phyloP scores from a whole-genome alignment of 495 filamentous ascomycete species.

The Aspergillus incahuasiensis region DNA sequence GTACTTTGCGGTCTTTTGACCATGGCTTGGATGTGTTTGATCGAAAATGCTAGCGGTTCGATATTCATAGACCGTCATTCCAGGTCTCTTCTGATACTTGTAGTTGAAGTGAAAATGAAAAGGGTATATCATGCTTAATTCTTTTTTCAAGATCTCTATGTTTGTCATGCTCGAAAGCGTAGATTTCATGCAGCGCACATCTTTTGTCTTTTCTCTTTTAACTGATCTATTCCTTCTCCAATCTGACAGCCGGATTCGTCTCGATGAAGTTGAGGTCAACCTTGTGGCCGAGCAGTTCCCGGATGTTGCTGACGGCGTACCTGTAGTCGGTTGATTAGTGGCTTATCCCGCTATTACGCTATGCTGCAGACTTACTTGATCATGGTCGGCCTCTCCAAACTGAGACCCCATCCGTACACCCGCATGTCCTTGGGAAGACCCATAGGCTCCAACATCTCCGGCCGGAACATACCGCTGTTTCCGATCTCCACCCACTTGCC shows the following conservation, averaged over 20 bases:
- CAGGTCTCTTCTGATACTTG: not conserved
- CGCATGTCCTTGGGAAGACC: conserved; percentile 81
- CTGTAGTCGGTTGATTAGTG: conserved; percentile 19
- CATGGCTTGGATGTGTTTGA: no score
- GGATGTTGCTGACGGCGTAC: conserved; percentile 78
- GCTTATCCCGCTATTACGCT: not conserved
- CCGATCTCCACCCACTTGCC: conserved; percentile 94
- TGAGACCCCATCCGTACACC: conserved; percentile 88
- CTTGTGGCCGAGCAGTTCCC: conserved; percentile 80
- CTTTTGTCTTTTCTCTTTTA: not conserved
- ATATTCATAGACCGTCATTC: no score
- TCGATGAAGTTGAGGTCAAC: conserved; percentile 79
- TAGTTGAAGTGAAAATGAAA: not conserved
- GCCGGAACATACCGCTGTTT: conserved; percentile 96
- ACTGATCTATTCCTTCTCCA: conserved; percentile 65
- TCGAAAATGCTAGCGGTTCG: no score
- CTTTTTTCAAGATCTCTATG: conserved; percentile 6
- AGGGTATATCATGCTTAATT: conserved; percentile 14
- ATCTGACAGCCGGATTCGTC: conserved; percentile 73
- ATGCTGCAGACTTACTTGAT: conserved; percentile 74
- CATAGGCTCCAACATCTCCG: conserved; percentile 91
- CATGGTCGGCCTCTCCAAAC: conserved; percentile 93
- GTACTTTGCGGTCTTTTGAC: no score
- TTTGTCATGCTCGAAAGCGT: conserved; percentile 7
- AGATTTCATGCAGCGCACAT: conserved; percentile 1